Base-by-base conservation (phyloP, 495 filamentous ascomycete species). In the Penicillium psychrofluorescens region DNA sequence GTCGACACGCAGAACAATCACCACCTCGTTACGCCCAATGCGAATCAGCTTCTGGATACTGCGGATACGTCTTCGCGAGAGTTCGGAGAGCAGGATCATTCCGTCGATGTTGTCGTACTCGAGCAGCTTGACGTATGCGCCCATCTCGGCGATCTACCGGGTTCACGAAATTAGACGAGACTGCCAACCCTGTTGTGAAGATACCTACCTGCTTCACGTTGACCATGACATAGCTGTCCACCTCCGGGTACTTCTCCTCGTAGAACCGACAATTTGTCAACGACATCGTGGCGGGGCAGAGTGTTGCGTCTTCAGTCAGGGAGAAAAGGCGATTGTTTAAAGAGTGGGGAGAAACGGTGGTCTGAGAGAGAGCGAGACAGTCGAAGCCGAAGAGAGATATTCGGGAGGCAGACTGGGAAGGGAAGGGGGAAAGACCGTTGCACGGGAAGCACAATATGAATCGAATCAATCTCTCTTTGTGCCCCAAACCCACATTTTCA, bases 101-200 rank as follows among this genome's bases (percentile, higher is more conserved):
- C 92, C 92, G 64, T 98, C 92, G 67, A 98, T 98, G 71, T 96
- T 95, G 66, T 97, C 92, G 67, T 98, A 98, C 72, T 98, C 92
- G 54, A 98, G 83, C 27, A 98, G 82, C 72, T 98, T 98, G 60
- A 98, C 92, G 63, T 98, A 98, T 53, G 92, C 92, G 54, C 92
- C 92, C 92, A 98, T 98, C 65, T 98, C 92, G 63, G 92, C 92
- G 63, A 98, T 98, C 88, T 95, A 56, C 34, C 47, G 13, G 35
- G 36, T 47, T 40, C 46, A 43, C 30, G 35, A 32, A 14, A 16
- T 35, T 36, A 41, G 14, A 39, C 41, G 40, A 45, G 11, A 55
- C 41, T 22, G 31, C 35, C 22, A 28, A 33, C 13, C 32, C 45
- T 48, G 22, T 22, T 3, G 22, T 22, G 22, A 6, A 22, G 22